These are phyloP conservation scores for Biscogniauxia mediterranea DNA, from an alignment of 2,329 filamentous ascomycete genomes.

Conservation along the genomic window DNA sequence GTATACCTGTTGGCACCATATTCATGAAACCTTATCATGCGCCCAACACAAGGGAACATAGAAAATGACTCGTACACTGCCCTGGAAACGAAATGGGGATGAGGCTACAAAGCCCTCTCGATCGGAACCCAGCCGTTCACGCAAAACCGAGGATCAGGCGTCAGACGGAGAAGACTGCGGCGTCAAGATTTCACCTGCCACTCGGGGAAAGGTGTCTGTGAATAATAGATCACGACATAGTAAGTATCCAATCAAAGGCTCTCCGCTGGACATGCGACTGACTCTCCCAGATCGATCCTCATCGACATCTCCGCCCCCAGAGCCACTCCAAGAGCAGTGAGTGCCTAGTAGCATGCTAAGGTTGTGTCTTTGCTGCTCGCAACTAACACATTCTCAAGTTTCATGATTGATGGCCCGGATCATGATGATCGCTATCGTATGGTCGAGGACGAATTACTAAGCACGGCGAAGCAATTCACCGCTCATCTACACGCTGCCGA, in stretches of 20 bases:
- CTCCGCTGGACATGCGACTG: neutral
- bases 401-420: slow-evolving; percentile 63
- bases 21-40: neutral
- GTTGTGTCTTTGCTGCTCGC: neutral
- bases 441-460: slow-evolving; percentile 78
- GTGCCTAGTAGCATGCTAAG: slow-evolving; percentile 3
- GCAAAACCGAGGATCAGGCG: slow-evolving; percentile 10
- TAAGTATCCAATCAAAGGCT: slow-evolving; percentile 6
- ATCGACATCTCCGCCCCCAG: slow-evolving; percentile 53
- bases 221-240: slow-evolving; percentile 10
- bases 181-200: slow-evolving; percentile 9
- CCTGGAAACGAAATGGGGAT: slow-evolving; percentile 43
- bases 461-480: slow-evolving; percentile 67
- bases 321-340: slow-evolving; percentile 47
- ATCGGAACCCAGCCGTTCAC: slow-evolving; percentile 16
- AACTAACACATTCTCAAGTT: slow-evolving; percentile 37
- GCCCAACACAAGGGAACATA: neutral
- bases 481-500: slow-evolving; percentile 75
- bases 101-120: slow-evolving; percentile 9
- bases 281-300: slow-evolving; percentile 34
- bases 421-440: slow-evolving; percentile 75
- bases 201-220: slow-evolving; percentile 3
- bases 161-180: slow-evolving; percentile 7
- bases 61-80: slow-evolving; percentile 50
- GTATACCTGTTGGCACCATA: too few species aligned